A percentile compares a stretch with the other conserved stretches of the same genome.
Evolutionary conservation across 1,284 basidiomycete genomes (phyloP).

Genomic region (Papiliotrema nemorosa): DNA sequence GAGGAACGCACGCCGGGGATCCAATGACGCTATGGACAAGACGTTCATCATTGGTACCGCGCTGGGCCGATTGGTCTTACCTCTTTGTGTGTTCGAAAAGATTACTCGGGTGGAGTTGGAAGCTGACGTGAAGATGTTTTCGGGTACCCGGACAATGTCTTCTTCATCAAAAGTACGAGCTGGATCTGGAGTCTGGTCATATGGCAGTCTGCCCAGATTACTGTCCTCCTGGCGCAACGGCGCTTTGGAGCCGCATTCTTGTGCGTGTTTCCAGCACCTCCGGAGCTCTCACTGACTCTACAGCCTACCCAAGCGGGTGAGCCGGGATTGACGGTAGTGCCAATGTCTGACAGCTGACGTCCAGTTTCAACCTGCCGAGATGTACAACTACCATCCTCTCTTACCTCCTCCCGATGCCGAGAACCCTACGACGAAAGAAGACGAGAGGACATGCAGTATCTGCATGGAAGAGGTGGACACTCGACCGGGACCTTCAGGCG

Average conservation of each 20-base stretch:
- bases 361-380: conserved; percentile 61
- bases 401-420: conserved; percentile 68
- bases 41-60: conserved; percentile 78
- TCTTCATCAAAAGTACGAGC: conserved; percentile 64
- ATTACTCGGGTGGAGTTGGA: too few species aligned
- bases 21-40: conserved; percentile 63
- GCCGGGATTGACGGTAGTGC: conserved; percentile 6
- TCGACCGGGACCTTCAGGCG: conserved; percentile 47
- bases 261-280: conserved; percentile 32
- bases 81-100: conserved; percentile 62
- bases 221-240: conserved; percentile 69
- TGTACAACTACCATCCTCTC: conserved; percentile 79
- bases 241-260: conserved; percentile 77
- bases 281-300: not conserved
- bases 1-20: conserved; percentile 66
- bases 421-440: conserved; percentile 58
- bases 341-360: not conserved
- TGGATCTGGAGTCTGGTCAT: conserved; percentile 65
- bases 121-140: conserved; percentile 65
- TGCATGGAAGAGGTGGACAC: conserved; percentile 81
- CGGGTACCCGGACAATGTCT: conserved; percentile 75
- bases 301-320: conserved; percentile 35
- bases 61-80: conserved; percentile 64
- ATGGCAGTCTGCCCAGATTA: conserved; percentile 64
- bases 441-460: conserved; percentile 78